phyloP scores from a whole-genome alignment of 2,329 filamentous ascomycete genomes.

The Stemphylium beticola region DNA sequence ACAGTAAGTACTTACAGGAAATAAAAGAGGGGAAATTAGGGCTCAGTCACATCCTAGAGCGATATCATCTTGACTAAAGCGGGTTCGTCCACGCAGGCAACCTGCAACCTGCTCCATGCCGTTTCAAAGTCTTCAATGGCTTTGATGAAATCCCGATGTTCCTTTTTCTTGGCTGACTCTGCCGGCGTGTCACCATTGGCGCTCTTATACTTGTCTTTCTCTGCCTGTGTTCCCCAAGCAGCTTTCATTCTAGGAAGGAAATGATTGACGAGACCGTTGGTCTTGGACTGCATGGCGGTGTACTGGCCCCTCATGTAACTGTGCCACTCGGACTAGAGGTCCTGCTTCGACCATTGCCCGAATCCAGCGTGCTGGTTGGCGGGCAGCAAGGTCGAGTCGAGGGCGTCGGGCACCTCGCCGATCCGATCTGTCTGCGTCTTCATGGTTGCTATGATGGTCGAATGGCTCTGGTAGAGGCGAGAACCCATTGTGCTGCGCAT shows the following conservation, averaged over 20 bases:
- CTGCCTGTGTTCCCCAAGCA: not conserved
- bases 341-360: not conserved
- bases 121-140: not conserved
- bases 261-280: not conserved
- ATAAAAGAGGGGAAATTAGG: too few relatives aligned
- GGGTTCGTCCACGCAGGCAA: not conserved
- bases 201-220: not conserved
- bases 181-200: not conserved
- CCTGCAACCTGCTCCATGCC: not conserved
- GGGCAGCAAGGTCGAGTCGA: slow-evolving; percentile 1
- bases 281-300: not conserved
- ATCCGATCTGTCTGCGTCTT: not conserved
- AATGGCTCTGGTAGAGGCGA: not conserved
- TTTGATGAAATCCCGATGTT: not conserved
- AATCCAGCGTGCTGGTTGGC: not conserved
- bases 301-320: not conserved
- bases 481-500: not conserved
- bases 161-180: not conserved
- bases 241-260: not conserved
- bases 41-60: too few relatives aligned
- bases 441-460: not conserved
- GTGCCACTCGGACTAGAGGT: not conserved
- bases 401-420: not conserved
- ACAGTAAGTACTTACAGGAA: too few relatives aligned
- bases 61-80: not conserved